These are phyloP conservation scores for Crotalaria pallida DNA, from an alignment of 306 rosid genomes.

Conservation along the genomic window DNA sequence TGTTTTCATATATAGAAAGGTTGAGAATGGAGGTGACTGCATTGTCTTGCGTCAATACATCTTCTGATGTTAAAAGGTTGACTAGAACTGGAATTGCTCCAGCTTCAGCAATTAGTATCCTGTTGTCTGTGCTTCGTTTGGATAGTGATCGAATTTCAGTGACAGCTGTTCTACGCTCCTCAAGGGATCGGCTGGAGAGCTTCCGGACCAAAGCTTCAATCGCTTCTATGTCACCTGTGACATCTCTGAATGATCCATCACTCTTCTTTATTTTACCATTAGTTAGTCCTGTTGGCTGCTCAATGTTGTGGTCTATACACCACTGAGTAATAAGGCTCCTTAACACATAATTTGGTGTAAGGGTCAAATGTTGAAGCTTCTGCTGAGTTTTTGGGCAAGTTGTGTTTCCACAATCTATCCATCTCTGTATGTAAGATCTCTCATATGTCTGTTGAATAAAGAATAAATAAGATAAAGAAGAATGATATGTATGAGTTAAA, in stretches of 20 bases:
- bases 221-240: slow-evolving; percentile 76
- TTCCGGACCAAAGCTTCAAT: slow-evolving; percentile 63
- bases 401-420: slow-evolving; percentile 88
- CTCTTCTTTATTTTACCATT: slow-evolving; percentile 83
- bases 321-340: slow-evolving; percentile 88
- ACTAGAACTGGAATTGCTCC: slow-evolving; percentile 87
- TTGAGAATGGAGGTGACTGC: slow-evolving; percentile 92
- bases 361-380: slow-evolving; percentile 76
- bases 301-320: slow-evolving; percentile 71
- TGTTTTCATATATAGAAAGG: slow-evolving; percentile 83
- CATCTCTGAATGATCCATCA: slow-evolving; percentile 85
- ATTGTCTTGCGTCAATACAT: slow-evolving; percentile 73
- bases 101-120: slow-evolving; percentile 89
- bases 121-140: slow-evolving; percentile 90
- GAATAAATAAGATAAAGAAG: neutral
- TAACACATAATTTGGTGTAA: slow-evolving; percentile 86
- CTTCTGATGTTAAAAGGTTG: slow-evolving; percentile 73
- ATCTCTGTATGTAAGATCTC: slow-evolving; percentile 91
- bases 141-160: slow-evolving; percentile 83
- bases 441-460: slow-evolving; percentile 70
- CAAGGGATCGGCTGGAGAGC: slow-evolving; percentile 65
- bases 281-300: slow-evolving; percentile 78
- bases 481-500: neutral
- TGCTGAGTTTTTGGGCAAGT: slow-evolving; percentile 98
- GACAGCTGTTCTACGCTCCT: slow-evolving; percentile 68